A percentile compares a stretch with the other conserved stretches of the same genome.
These are phyloP conservation scores for Stephanodiscus minutulus DNA, from an alignment of 108 stramenopile species.

Conservation along the genomic window DNA sequence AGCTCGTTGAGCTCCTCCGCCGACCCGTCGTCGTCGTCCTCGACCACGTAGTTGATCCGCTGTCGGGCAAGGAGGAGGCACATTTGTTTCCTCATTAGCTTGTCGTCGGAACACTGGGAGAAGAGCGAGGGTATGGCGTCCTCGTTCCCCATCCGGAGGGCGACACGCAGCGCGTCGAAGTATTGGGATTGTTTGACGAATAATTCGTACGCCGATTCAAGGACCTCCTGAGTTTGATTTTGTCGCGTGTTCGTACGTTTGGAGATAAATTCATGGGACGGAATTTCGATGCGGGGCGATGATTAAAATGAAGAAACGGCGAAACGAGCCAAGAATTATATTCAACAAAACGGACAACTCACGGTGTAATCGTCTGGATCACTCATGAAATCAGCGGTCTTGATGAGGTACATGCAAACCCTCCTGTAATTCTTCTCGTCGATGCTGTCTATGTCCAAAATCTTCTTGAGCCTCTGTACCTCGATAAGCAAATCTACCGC, in stretches of 20 bases:
- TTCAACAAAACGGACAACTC: constrained; percentile 27
- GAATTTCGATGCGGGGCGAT: background rate
- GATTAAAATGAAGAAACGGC: background rate
- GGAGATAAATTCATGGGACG: constrained; percentile 12
- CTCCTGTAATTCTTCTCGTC: constrained; percentile 94
- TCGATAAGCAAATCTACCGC: constrained; percentile 98
- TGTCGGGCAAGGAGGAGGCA: constrained; percentile 86
- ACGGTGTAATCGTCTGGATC: constrained; percentile 91
- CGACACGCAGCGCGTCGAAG: constrained; percentile 93
- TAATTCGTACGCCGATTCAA: constrained; percentile 88
- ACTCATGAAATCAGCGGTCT: constrained; percentile 94
- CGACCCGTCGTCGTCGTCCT: constrained; percentile 72
- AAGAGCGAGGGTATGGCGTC: constrained; percentile 79
- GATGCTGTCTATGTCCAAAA: constrained; percentile 77
- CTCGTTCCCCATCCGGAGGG: constrained; percentile 80
- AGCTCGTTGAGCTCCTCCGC: constrained; percentile 85
- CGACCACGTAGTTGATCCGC: constrained; percentile 82
- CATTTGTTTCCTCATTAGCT: constrained; percentile 90
- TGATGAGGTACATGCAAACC: constrained; percentile 96
- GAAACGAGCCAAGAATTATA: background rate
- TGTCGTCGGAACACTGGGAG: constrained; percentile 69
- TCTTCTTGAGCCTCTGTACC: constrained; percentile 86
- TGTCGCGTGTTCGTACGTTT: background rate
- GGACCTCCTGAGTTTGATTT: constrained; percentile 68
- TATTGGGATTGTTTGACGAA: constrained; percentile 85